These are phyloP conservation scores for Aaosphaeria pasadenensis DNA, from an alignment of 2,329 filamentous ascomycete genomes.

Conservation along the genomic window DNA sequence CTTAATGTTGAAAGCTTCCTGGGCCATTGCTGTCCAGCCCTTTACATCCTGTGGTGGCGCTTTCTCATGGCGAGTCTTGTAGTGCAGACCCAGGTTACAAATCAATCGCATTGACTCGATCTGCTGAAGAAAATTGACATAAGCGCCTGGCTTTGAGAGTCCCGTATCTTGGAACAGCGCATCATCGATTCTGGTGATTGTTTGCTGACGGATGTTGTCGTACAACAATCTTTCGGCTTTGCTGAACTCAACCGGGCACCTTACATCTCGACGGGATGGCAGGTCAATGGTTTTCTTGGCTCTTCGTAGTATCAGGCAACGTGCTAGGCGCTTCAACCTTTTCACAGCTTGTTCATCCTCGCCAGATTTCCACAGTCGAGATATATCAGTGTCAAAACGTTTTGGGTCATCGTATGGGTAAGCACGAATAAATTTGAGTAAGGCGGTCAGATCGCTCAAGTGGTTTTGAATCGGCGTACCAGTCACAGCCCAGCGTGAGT, in stretches of 20 bases:
- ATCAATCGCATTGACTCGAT: conserved; percentile 47
- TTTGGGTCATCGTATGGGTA: conserved; percentile 42
- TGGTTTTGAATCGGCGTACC: conserved; percentile 52
- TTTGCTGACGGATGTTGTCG: conserved; percentile 15
- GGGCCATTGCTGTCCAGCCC: conserved; percentile 7
- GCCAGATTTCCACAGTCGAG: conserved; percentile 39
- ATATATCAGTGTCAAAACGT: conserved; percentile 40
- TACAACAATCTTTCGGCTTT: conserved; percentile 37
- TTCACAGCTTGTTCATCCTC: conserved; percentile 37
- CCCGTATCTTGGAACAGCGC: conserved; percentile 19
- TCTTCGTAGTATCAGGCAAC: conserved; percentile 41
- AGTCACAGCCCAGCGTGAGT: conserved; percentile 47
- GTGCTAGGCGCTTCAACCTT: conserved; percentile 40
- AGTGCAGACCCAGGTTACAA: conserved; percentile 47
- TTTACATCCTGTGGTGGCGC: neutral
- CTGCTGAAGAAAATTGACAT: conserved; percentile 44
- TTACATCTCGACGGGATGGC: conserved; percentile 34
- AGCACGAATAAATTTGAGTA: conserved; percentile 45
- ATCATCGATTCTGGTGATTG: conserved; percentile 22
- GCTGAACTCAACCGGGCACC: conserved; percentile 37
- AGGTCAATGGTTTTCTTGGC: conserved; percentile 40
- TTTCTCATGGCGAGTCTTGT: conserved; percentile 16
- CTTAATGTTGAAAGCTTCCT: conserved; percentile 11
- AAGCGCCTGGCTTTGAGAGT: conserved; percentile 14
- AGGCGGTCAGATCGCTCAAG: conserved; percentile 40